Evolutionary conservation across 192 early-diverging fungal genomes (phyloP).

Genomic region (Umbelopsis vinacea): DNA sequence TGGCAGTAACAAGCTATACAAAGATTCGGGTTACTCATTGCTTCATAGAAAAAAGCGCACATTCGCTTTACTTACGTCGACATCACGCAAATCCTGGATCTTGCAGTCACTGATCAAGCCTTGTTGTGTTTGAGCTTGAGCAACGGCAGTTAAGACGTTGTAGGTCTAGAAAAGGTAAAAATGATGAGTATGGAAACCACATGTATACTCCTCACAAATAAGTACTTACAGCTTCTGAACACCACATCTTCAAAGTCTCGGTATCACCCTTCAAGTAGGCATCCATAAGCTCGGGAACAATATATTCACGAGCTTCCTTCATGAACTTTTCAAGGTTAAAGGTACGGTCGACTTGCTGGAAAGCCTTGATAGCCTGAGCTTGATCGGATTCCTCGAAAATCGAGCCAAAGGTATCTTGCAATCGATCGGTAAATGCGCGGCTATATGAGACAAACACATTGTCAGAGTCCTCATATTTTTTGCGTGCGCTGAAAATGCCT

Average conservation of each 20-base stretch:
- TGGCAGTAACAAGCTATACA: slow-evolving; percentile 76
- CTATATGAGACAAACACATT: slow-evolving; percentile 80
- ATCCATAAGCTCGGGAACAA: slow-evolving; percentile 96
- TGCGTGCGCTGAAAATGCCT: slow-evolving; percentile 74
- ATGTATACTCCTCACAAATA: neutral
- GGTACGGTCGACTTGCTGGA: slow-evolving; percentile 83
- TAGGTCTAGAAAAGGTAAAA: slow-evolving; percentile 54
- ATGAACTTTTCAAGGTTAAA: slow-evolving; percentile 89
- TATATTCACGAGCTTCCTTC: slow-evolving; percentile 89
- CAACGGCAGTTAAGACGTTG: slow-evolving; percentile 81
- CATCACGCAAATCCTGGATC: slow-evolving; percentile 89
- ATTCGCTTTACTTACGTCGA: slow-evolving; percentile 59
- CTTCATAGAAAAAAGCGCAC: neutral
- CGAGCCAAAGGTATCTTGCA: slow-evolving; percentile 77
- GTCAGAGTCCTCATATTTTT: slow-evolving; percentile 88
- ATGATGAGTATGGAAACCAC: slow-evolving; percentile 29
- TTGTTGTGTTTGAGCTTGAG: slow-evolving; percentile 84
- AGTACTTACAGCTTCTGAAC: slow-evolving; percentile 85
- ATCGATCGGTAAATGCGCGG: slow-evolving; percentile 75
- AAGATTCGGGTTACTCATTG: neutral
- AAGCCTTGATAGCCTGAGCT: slow-evolving; percentile 82
- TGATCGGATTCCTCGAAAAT: slow-evolving; percentile 94
- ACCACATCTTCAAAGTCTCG: slow-evolving; percentile 87
- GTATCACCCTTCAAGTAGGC: slow-evolving; percentile 89
- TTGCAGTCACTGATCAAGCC: slow-evolving; percentile 93